Base-by-base conservation (phyloP, 495 filamentous ascomycete species). In the Daldinia vernicosa region DNA sequence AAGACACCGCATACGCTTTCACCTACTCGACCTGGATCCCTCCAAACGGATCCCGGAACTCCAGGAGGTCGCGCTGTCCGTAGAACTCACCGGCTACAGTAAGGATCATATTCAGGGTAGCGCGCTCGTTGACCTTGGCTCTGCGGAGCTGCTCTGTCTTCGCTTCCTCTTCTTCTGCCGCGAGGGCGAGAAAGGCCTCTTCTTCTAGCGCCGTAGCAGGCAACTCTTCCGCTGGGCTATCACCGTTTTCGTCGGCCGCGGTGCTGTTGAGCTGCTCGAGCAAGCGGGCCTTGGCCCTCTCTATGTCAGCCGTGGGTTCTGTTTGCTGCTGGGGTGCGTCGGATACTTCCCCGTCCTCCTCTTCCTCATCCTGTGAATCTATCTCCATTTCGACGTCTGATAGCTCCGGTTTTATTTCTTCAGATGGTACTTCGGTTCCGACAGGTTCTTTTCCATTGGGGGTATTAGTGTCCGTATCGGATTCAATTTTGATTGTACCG, bases 41-140 rank as follows among this genome's bases (percentile, higher is more conserved):
- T 12, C 74, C 72, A 63, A 85, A 85, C 15, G 83, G 83, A 59
- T 91, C 85, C 45, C 93, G 84, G 56, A 88, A 89, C 72, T 89
- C 87, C 53, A 98, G 81, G 35, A 99, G 80, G 79, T 99, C 95
- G 62, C 89, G 84, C 81, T 99, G 95, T 2, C 95, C 94, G 78
- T 91, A 99, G 72, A 91, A 89, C 79, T 97, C 93, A 70, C 93
- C 95, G 40, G 91, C 90, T 28, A 99, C 84, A 0, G 92, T 94
- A 59, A 99, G 84, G 63, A 97, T 92, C 92, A 97, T 97, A 76
- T 97, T 95, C 6, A 97, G 83, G 60, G 91, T 90, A 22, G 82
- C 83, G 58, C 81, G 79, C 65, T 85, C 83, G 76, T 87, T 89
- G 71, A 74, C 51, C 32, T 62, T 72, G 33, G 75, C 66, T 12